These are phyloP conservation scores for Elaeis oleifera DNA, from an alignment of 202 grass and related monocot species.

Conservation along the genomic window DNA sequence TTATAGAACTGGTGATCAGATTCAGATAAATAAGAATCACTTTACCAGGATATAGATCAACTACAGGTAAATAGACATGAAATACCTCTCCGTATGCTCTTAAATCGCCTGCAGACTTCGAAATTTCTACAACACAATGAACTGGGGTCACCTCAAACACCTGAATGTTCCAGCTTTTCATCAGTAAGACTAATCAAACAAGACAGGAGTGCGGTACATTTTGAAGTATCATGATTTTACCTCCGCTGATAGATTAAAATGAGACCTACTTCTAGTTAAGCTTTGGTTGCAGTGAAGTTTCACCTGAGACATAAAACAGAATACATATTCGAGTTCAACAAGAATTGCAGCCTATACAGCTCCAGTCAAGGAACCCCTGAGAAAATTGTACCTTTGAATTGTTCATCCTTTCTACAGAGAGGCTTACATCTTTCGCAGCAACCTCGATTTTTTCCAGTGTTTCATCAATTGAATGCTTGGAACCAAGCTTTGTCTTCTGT, in stretches of 20 bases:
- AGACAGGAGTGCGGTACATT: neutral
- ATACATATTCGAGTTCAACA: no score
- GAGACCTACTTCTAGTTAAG: conserved; percentile 38
- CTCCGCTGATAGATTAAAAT: conserved; percentile 46
- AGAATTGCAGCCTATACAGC: neutral
- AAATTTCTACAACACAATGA: conserved; percentile 53
- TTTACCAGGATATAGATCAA: no score
- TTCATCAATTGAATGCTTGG: conserved; percentile 36
- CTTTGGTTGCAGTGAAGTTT: conserved; percentile 41
- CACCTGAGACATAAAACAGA: conserved; percentile 38
- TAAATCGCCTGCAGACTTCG: conserved; percentile 55
- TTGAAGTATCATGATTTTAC: conserved; percentile 16
- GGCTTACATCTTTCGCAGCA: conserved; percentile 35
- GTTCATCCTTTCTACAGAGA: conserved; percentile 36
- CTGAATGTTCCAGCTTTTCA: conserved; percentile 19
- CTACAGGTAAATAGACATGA: neutral
- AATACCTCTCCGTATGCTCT: conserved; percentile 47
- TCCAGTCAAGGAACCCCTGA: neutral
- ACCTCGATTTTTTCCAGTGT: conserved; percentile 48
- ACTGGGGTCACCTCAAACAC: conserved; percentile 51
- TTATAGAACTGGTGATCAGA: conserved; percentile 39
- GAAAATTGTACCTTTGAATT: conserved; percentile 26
- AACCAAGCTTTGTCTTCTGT: conserved; percentile 61
- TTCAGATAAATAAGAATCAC: neutral
- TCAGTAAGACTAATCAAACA: neutral